Conservation (phyloP, 176 grass and related monocot species). For the Cenchrus purpureus region DNA sequence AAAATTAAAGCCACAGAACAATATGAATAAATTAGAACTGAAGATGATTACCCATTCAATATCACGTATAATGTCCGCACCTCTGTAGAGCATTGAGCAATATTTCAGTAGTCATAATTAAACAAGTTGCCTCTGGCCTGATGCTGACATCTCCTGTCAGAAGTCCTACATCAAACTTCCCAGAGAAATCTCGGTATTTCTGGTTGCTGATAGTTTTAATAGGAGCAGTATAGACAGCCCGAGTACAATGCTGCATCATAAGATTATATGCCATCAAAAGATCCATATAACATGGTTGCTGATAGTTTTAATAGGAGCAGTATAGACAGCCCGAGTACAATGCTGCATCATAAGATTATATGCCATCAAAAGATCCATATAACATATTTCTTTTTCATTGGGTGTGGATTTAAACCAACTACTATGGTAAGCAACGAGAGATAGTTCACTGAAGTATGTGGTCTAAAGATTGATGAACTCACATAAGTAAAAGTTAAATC, state of each 20-base stretch:
- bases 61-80: constrained; percentile 95
- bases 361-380: constrained; percentile 33
- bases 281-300: constrained; percentile 88
- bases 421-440: neutral
- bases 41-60: constrained; percentile 86
- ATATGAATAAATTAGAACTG: constrained; percentile 38
- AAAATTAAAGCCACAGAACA: constrained; percentile 41
- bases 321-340: constrained; percentile 95
- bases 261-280: constrained; percentile 27
- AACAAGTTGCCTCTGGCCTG: constrained; percentile 88
- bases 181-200: constrained; percentile 94
- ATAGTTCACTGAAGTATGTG: constrained; percentile 16
- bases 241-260: constrained; percentile 92
- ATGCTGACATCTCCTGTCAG: constrained; percentile 98
- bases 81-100: constrained; percentile 97
- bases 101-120: constrained; percentile 99
- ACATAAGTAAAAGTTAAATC: constrained; percentile 13
- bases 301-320: constrained; percentile 99
- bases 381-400: constrained; percentile 41
- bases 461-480: constrained; percentile 6
- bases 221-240: constrained; percentile 96
- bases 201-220: constrained; percentile 99
- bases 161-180: constrained; percentile 99
- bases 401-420: neutral
- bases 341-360: constrained; percentile 67